Base-by-base conservation (phyloP, 768 basidiomycete genomes). In the Pisolithus microcarpus region DNA sequence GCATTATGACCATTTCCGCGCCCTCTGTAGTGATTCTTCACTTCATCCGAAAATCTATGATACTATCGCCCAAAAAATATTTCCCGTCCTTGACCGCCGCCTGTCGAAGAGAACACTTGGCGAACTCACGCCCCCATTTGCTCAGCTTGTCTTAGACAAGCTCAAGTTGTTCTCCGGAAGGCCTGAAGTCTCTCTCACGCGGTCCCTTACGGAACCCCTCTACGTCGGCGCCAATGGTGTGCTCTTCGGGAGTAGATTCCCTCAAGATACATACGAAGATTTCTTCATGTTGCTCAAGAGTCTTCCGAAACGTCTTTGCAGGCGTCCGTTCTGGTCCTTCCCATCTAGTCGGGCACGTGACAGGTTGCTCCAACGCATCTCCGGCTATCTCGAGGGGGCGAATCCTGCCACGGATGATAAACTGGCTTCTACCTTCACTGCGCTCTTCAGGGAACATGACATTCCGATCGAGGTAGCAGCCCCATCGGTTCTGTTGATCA, bases 161-260 rank as follows among this genome's bases (percentile, higher is more conserved):
- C 50, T 65, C 48, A 53, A 49, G 38, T n/a, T 43, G 1, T 10
- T 60, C 21, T 7, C 18, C 16, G 44, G 4, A 23, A 9, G 19
- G 3, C 11, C 52, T 9, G 34, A 49, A 7, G 37, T 57, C n/a
- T 61, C 63, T 2, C 47, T 64, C 7, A 56, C 6, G 7, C 45
- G 37, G 8, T 52, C 65, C 38, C 54, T 56, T n/a, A 48, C 50
- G 26, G 38, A 51, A 21, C 61, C 59, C 1, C 54, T 64, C 3
- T 64, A 58, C 30, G 23, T 9, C 2, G 49, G 57, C 9, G 53
- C 56, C 2, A 65, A 63, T 10, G 24, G 48, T n/a, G 30, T 56
- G 28, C 52, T 64, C 26, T 43, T 65, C 13, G 59, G 61, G 8
- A 49, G 46, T 16, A 1, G 52, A 19, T 63, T 63, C 40, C 64